A percentile compares a stretch with the other conserved stretches of the same genome.
Conservation (phyloP, 1,139 yeast genomes). For the Yamadazyma blattariae region DNA sequence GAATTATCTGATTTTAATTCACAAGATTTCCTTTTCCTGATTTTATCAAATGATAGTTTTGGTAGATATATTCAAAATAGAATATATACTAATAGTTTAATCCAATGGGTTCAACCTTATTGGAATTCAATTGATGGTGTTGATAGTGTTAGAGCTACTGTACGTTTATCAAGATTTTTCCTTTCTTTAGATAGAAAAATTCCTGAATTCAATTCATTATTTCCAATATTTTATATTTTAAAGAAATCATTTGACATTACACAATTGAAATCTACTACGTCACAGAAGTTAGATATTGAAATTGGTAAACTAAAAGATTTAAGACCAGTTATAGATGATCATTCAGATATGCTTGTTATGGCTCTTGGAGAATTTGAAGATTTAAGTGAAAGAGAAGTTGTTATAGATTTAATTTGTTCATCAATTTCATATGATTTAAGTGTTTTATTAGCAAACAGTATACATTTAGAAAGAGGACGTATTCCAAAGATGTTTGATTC, state of each 20-base stretch:
- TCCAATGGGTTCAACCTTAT: slow-evolving; percentile 10
- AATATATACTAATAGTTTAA: background rate
- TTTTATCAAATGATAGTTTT: slow-evolving; percentile 38
- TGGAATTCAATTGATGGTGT: slow-evolving; percentile 9
- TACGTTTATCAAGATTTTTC: slow-evolving; percentile 6
- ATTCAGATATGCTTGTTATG: slow-evolving; percentile 7
- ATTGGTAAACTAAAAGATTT: slow-evolving; percentile 25
- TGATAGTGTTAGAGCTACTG: slow-evolving; percentile 6
- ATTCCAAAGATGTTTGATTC: slow-evolving; percentile 42
- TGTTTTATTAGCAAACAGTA: slow-evolving; percentile 53
- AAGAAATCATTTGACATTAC: slow-evolving; percentile 1
- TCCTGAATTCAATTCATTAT: background rate
- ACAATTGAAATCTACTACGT: background rate
- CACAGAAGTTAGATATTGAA: slow-evolving; percentile 9
- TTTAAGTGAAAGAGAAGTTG: background rate
- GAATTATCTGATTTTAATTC: slow-evolving; percentile 32
- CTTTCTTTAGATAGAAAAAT: slow-evolving; percentile 3
- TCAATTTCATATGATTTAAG: slow-evolving; percentile 56
- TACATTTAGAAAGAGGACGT: slow-evolving; percentile 35
- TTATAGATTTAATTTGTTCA: slow-evolving; percentile 38
- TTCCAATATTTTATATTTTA: slow-evolving; percentile 3
- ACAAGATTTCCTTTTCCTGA: slow-evolving; percentile 53
- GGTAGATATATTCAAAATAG: slow-evolving; percentile 11
- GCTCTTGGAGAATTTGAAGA: background rate
- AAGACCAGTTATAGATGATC: slow-evolving; percentile 32